Percentiles rank a stretch among this genome's conserved stretches.
phyloP scores from a whole-genome alignment of 345 rosid species.

The Sonneratia alba region DNA sequence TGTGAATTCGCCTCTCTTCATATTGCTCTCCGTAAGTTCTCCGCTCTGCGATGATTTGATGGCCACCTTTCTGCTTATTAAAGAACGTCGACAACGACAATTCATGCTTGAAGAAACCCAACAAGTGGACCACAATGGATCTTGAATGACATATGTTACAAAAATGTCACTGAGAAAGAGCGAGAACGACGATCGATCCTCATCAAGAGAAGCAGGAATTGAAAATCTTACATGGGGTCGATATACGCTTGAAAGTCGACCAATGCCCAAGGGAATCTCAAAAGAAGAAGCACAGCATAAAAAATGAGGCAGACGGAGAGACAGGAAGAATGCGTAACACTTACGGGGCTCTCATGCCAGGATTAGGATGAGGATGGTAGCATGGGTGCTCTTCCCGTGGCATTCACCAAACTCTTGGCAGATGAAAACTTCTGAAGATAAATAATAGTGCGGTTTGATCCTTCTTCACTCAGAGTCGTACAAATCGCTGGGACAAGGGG shows the following conservation, averaged over 20 bases:
- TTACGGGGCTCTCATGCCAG: no score
- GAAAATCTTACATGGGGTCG: conserved; percentile 23
- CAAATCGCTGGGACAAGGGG: conserved; percentile 96
- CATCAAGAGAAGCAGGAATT: neutral
- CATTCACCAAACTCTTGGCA: neutral
- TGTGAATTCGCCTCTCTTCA: no score
- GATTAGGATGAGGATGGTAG: no score
- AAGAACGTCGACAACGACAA: no score
- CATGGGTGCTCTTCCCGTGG: no score
- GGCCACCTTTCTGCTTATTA: no score
- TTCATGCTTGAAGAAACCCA: conserved; percentile 20
- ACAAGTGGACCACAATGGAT: conserved; percentile 1
- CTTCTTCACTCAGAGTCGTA: conserved; percentile 69
- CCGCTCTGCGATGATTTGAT: no score
- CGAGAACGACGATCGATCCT: neutral
- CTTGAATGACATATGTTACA: conserved; percentile 1
- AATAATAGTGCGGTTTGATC: neutral
- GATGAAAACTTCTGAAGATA: conserved; percentile 6
- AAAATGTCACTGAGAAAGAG: neutral
- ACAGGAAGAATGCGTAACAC: neutral
- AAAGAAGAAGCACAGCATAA: neutral
- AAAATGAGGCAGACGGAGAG: neutral
- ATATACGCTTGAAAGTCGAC: conserved; percentile 32
- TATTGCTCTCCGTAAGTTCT: no score
- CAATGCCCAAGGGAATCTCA: conserved; percentile 14